Evolutionary conservation across 768 basidiomycete genomes (phyloP).

Genomic region (Mrakia frigida): DNA sequence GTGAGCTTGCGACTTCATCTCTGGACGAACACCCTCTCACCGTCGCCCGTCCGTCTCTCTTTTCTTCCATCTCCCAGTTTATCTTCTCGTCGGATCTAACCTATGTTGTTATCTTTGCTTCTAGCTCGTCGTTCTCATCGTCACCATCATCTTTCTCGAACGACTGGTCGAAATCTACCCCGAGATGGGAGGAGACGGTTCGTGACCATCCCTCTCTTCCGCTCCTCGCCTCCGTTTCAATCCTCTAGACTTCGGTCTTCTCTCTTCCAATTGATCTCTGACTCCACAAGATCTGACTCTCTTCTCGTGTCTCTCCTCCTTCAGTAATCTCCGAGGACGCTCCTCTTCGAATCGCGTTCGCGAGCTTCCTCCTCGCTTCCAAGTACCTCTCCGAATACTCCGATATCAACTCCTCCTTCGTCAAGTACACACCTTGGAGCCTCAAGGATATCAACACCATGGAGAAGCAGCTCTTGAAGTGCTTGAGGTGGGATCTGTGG

Average conservation of each 20-base stretch:
- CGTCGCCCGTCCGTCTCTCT: background rate
- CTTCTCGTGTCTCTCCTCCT: background rate
- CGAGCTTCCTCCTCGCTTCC: background rate
- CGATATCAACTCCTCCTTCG: background rate
- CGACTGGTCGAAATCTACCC: background rate
- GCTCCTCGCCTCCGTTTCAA: too few relatives aligned
- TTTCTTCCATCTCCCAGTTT: background rate
- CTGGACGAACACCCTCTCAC: background rate
- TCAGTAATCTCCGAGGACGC: background rate
- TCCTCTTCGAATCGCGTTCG: background rate
- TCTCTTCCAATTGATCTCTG: too few relatives aligned
- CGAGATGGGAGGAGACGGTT: background rate
- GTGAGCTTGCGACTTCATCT: background rate
- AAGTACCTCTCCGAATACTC: background rate
- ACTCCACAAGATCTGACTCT: too few relatives aligned
- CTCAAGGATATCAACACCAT: conserved; percentile 2
- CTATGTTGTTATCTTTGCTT: background rate
- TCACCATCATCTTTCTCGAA: background rate
- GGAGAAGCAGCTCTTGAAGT: conserved; percentile 6
- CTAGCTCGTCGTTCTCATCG: background rate
- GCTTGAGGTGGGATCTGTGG: conserved; percentile 1
- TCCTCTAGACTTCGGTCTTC: too few relatives aligned
- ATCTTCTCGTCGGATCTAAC: background rate
- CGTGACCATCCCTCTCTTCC: background rate
- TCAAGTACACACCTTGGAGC: background rate